A percentile compares a stretch with the other conserved stretches of the same genome.
Evolutionary conservation across 1,284 basidiomycete genomes (phyloP).

Genomic region (Trametes polyzona): DNA sequence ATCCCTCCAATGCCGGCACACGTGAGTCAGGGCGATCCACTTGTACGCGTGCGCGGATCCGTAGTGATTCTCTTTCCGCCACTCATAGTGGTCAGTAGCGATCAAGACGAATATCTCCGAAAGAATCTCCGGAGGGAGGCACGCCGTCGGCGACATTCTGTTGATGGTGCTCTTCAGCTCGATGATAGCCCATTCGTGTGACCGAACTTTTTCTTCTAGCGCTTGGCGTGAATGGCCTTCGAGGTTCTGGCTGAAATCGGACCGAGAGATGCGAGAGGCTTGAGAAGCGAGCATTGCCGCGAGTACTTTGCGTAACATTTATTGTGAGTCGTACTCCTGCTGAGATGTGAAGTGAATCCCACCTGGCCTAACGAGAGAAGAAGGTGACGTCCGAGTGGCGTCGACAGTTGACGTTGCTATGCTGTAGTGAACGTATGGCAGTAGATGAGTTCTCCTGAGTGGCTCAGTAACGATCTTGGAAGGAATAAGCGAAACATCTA

Average conservation of each 20-base stretch:
- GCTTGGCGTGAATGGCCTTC: background rate
- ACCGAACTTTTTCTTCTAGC: constrained; percentile 3
- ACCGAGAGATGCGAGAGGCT: too few species aligned
- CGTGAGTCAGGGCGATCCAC: constrained; percentile 20
- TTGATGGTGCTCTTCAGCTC: constrained; percentile 13
- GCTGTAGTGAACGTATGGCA: too few species aligned
- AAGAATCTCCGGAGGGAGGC: constrained; percentile 18
- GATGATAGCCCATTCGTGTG: constrained; percentile 9
- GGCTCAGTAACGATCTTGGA: too few species aligned
- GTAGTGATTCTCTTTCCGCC: background rate
- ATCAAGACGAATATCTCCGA: constrained; percentile 13
- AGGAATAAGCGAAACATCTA: too few species aligned
- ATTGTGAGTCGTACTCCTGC: too few species aligned
- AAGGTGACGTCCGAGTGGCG: too few species aligned
- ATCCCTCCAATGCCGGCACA: constrained; percentile 18
- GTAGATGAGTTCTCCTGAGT: too few species aligned
- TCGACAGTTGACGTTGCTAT: too few species aligned
- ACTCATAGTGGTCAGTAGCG: constrained; percentile 1
- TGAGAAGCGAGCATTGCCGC: background rate
- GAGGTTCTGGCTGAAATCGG: too few species aligned
- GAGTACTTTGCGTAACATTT: too few species aligned
- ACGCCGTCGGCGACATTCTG: constrained; percentile 1
- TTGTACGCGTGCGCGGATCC: background rate
- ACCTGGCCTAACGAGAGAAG: too few species aligned
- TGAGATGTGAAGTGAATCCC: too few species aligned